Percentiles rank a stretch among this genome's conserved stretches.
phyloP scores from a whole-genome alignment of 2,329 filamentous ascomycete genomes.

The Fusarium veterinarium region DNA sequence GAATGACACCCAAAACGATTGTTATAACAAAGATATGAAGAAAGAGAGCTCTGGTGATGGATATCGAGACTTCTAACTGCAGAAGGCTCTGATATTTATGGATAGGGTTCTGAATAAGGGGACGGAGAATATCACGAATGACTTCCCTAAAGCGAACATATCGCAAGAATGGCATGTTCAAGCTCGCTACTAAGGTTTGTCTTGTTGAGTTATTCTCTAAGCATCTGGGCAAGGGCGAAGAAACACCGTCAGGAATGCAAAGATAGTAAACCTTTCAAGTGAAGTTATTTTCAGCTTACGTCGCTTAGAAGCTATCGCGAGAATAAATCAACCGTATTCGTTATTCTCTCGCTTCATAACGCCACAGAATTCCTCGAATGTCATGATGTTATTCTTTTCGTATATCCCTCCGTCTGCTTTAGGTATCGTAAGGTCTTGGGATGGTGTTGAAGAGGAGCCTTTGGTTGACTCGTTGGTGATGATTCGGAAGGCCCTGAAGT shows the following conservation, averaged over 20 bases:
- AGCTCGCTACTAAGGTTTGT: not conserved
- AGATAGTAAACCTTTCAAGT: not conserved
- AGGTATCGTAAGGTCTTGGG: not conserved
- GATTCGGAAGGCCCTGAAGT: not conserved
- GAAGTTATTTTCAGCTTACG: not conserved
- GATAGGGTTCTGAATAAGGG: not conserved
- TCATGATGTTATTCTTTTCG: not conserved
- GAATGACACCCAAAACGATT: not conserved
- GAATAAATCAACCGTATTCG: not conserved
- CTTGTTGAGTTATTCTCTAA: not conserved
- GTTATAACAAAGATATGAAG: too few species aligned
- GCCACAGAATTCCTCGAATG: not conserved
- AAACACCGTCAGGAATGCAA: not conserved
- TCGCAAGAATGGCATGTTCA: not conserved
- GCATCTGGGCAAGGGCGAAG: not conserved
- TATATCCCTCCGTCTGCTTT: not conserved
- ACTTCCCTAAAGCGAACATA: not conserved
- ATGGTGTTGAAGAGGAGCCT: not conserved
- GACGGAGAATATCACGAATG: not conserved
- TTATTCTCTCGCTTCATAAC: not conserved
- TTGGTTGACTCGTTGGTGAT: not conserved
- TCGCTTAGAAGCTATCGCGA: not conserved
- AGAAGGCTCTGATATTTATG: slow-evolving; percentile 14
- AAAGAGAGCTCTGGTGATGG: not conserved
- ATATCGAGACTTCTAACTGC: not conserved